Conservation (phyloP, 2,329 filamentous ascomycete genomes). For the Cyclaneusma minus region DNA sequence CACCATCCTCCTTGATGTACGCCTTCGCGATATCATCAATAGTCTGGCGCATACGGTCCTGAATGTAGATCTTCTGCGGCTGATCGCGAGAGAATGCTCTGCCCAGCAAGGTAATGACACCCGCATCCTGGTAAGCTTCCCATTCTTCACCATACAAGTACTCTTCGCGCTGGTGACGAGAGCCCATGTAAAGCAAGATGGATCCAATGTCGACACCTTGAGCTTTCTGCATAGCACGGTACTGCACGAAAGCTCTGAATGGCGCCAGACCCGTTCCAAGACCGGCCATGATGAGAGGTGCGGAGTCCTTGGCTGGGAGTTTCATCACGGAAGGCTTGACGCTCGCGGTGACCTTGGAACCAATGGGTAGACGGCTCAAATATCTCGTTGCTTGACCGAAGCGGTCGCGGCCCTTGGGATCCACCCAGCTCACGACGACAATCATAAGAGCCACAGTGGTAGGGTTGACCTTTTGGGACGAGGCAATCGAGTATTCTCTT, state of each 20-base stretch:
- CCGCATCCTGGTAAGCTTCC: conserved; percentile 93
- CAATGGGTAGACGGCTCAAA: conserved; percentile 60
- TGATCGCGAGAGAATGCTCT: conserved; percentile 94
- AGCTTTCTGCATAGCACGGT: conserved; percentile 95
- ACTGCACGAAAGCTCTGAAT: conserved; percentile 98
- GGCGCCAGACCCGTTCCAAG: conserved; percentile 95
- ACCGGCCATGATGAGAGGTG: conserved; percentile 96
- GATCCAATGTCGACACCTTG: conserved; percentile 89
- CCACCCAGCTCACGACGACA: conserved; percentile 92
- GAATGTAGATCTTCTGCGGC: conserved; percentile 97
- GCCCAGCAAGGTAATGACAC: conserved; percentile 86
- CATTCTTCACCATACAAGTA: conserved; percentile 98
- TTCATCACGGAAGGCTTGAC: conserved; percentile 99
- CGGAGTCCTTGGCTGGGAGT: conserved; percentile 72
- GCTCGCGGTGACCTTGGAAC: conserved; percentile 71
- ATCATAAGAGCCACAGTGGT: conserved; percentile 88
- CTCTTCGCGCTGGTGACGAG: conserved; percentile 93
- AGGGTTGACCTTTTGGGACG: conserved; percentile 86
- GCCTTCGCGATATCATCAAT: conserved; percentile 68
- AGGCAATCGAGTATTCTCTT: conserved; percentile 97
- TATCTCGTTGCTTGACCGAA: conserved; percentile 90
- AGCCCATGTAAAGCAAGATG: conserved; percentile 91
- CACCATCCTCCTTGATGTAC: conserved; percentile 75
- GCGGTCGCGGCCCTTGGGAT: conserved; percentile 72
- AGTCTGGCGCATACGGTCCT: conserved; percentile 91